Conservation (phyloP, 768 basidiomycete genomes). For the Lactarius sanguifluus region DNA sequence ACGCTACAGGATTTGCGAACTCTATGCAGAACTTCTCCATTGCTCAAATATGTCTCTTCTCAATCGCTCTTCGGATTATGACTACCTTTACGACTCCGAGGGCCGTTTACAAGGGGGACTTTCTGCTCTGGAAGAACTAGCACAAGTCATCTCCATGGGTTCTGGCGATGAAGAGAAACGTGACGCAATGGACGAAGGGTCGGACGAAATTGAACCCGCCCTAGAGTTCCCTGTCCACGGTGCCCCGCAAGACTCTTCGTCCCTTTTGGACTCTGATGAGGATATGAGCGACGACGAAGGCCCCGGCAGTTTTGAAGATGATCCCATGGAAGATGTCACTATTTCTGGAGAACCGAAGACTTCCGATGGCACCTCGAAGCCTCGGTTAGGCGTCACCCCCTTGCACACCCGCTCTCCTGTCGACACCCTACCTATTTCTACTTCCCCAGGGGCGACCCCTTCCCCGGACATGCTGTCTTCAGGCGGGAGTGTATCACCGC, state of each 20-base stretch:
- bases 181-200: constrained; percentile 58
- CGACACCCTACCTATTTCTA: constrained; percentile 9
- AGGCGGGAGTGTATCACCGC: constrained; percentile 18
- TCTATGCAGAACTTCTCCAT: constrained; percentile 95
- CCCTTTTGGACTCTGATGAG: constrained; percentile 64
- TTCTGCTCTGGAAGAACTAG: constrained; percentile 79
- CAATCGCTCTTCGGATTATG: constrained; percentile 72
- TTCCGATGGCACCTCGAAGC: constrained; percentile 18
- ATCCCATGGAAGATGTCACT: constrained; percentile 79
- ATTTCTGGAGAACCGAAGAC: constrained; percentile 61
- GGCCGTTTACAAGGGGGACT: constrained; percentile 90
- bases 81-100: constrained; percentile 72
- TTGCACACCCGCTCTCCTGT: constrained; percentile 26
- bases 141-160: constrained; percentile 74
- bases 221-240: constrained; percentile 67
- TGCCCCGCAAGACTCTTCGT: constrained; percentile 49
- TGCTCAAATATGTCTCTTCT: constrained; percentile 98
- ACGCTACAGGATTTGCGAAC: constrained; percentile 92
- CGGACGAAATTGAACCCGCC: constrained; percentile 60
- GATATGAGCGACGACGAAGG: constrained; percentile 72
- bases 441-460: constrained; percentile 1
- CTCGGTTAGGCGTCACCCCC: constrained; percentile 9
- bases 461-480: constrained; percentile 2
- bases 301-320: constrained; percentile 74
- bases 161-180: constrained; percentile 53